These are phyloP conservation scores for Bauhinia variegata DNA, from an alignment of 306 rosid species.

Conservation along the genomic window DNA sequence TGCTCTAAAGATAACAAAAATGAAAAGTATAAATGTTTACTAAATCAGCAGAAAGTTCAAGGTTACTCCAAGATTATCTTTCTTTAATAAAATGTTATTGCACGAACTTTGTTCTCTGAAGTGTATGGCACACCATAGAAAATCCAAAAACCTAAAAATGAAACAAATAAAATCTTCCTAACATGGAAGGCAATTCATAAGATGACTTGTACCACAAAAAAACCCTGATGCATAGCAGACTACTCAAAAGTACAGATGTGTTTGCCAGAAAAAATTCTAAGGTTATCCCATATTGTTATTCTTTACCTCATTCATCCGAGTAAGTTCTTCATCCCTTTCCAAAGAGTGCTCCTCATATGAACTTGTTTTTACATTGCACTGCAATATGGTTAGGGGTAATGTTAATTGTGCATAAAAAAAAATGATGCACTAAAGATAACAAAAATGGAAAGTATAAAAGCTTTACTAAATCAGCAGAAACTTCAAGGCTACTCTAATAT, in stretches of 20 bases:
- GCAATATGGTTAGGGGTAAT: conserved; percentile 18
- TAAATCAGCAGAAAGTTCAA: conserved; percentile 25
- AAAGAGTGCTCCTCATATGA: conserved; percentile 36
- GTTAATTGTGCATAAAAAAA: conserved; percentile 18
- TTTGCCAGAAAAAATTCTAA: conserved; percentile 3
- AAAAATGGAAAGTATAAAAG: too few species aligned
- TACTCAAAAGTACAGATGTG: not conserved
- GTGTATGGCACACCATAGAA: too few species aligned
- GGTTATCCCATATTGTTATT: conserved; percentile 19
- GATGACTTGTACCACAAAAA: too few species aligned
- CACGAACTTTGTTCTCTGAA: too few species aligned
- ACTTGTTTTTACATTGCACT: conserved; percentile 17
- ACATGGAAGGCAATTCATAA: not conserved
- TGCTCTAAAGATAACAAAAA: not conserved
- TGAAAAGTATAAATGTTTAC: too few species aligned
- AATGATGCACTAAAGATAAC: not conserved
- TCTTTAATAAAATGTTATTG: not conserved
- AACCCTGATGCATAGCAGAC: not conserved
- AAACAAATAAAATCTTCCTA: not conserved
- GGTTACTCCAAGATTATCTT: conserved; percentile 1
- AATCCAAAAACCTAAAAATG: too few species aligned
- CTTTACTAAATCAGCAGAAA: conserved; percentile 10
- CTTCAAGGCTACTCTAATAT: not conserved
- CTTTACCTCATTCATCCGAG: conserved; percentile 52
- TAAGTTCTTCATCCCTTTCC: conserved; percentile 42